Base-by-base conservation (phyloP, 805 yeast species). In the Yarrowia sp. region DNA sequence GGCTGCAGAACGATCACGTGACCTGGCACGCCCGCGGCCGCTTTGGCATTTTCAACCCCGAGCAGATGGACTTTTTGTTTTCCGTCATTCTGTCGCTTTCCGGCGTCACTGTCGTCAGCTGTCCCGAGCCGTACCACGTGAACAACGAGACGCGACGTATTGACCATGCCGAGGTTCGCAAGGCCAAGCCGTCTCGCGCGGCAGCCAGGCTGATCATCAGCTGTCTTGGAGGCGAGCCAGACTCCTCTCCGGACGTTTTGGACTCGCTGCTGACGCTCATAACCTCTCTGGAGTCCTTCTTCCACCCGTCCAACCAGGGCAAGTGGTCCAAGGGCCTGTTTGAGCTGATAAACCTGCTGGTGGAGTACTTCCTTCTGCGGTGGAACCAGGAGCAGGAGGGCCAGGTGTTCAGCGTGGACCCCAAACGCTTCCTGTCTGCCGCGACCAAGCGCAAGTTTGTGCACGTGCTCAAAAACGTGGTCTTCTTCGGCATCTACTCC, bases 241-340 rank as follows among this genome's bases (percentile, higher is more conserved):
- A 14, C n/a, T 2, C 16, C 9, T 10, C 35, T 1, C 63, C 70
- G 1, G 77, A 71, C 18, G 77, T 85, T 21, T 70, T 86, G 66
- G 81, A 78, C 16, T 76, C 80, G 53, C 68, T 92, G 5, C 76
- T 77, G 21, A 78, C 83, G 0, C 75, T 88, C 25, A 67, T 87
- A n/a, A 84, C 84, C 61, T 84, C 96, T 0, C 76, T 91, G 6
- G 86, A 83, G 65, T 88, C 97, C 18, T 89, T 86, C 73, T 85
- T 85, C 3, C 97, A 94, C 72, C 99, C 99, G 6, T 91, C 98
- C 0, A 92, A 92, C 71, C 73, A 79, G n/a, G 98, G 97, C 0
- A 80, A 80, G n/a, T 92, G 98, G 97, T 81, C 96, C 0, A 73
- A 80, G 25, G 76, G 85, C 4, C 81, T 93, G 29, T 80, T 96